Conservation (phyloP, 2,329 filamentous ascomycete genomes). For the Colletotrichum costaricense region DNA sequence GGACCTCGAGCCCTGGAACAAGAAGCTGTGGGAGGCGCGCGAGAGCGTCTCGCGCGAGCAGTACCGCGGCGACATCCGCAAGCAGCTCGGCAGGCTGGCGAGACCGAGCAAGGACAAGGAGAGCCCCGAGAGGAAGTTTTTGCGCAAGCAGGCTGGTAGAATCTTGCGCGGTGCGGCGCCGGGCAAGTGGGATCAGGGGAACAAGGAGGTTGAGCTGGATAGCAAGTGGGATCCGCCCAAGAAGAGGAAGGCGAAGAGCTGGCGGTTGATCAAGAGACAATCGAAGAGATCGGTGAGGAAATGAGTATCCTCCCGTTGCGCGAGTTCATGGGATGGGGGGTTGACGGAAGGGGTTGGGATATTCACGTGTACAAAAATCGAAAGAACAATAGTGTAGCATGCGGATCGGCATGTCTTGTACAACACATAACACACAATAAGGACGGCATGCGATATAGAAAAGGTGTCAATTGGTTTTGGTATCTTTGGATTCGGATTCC, state of each 20-base stretch:
- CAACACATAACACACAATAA: constrained; percentile 36
- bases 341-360: neutral
- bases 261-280: neutral
- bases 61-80: constrained; percentile 47
- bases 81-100: constrained; percentile 44
- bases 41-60: constrained; percentile 56
- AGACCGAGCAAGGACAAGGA: constrained; percentile 54
- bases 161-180: constrained; percentile 57
- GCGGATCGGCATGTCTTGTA: constrained; percentile 33
- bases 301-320: no score
- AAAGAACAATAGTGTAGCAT: constrained; percentile 14
- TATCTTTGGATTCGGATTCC: constrained; percentile 4
- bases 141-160: constrained; percentile 64
- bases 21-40: constrained; percentile 66
- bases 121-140: constrained; percentile 52
- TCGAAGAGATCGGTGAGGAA: no score
- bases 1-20: constrained; percentile 73
- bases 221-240: constrained; percentile 42
- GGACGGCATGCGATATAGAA: constrained; percentile 36
- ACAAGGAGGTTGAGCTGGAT: constrained; percentile 42
- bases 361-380: constrained; percentile 26
- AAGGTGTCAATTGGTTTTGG: constrained; percentile 30
- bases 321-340: neutral
- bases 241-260: constrained; percentile 37
- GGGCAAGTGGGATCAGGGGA: constrained; percentile 55